These are phyloP conservation scores for Fusarium hostae DNA, from an alignment of 2,329 filamentous ascomycete species.

Conservation along the genomic window DNA sequence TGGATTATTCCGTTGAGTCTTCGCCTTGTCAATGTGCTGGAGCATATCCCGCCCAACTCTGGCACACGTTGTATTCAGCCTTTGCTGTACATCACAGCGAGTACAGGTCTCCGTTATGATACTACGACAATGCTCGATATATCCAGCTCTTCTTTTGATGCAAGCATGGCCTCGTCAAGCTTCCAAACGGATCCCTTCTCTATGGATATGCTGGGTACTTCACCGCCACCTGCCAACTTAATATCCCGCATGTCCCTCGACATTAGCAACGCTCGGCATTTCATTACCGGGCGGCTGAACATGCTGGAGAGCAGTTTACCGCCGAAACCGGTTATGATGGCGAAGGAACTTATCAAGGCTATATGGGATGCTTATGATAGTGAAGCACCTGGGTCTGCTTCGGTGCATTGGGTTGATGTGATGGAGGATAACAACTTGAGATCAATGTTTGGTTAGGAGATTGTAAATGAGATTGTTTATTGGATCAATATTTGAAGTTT, in stretches of 20 bases:
- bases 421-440: slow-evolving; percentile 51
- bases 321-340: slow-evolving; percentile 56
- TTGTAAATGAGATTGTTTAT: slow-evolving; percentile 22
- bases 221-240: slow-evolving; percentile 16
- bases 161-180: slow-evolving; percentile 1
- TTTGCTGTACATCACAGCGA: slow-evolving; percentile 52
- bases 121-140: slow-evolving; percentile 30
- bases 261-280: slow-evolving; percentile 52
- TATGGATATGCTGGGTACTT: slow-evolving; percentile 21
- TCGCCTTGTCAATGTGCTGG: slow-evolving; percentile 47
- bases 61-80: slow-evolving; percentile 53
- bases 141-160: slow-evolving; percentile 21
- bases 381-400: slow-evolving; percentile 46
- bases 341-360: slow-evolving; percentile 54
- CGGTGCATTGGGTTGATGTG: slow-evolving; percentile 57
- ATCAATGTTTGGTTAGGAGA: slow-evolving; percentile 49
- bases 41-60: slow-evolving; percentile 50
- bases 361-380: slow-evolving; percentile 56
- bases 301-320: slow-evolving; percentile 54
- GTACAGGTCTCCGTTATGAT: slow-evolving; percentile 49
- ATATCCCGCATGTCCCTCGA: slow-evolving; percentile 49
- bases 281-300: slow-evolving; percentile 52
- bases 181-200: slow-evolving; percentile 18
- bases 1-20: slow-evolving; percentile 52
- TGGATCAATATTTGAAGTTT: slow-evolving; percentile 13